Base-by-base conservation (phyloP, 345 rosid species). In the Adansonia digitata region DNA sequence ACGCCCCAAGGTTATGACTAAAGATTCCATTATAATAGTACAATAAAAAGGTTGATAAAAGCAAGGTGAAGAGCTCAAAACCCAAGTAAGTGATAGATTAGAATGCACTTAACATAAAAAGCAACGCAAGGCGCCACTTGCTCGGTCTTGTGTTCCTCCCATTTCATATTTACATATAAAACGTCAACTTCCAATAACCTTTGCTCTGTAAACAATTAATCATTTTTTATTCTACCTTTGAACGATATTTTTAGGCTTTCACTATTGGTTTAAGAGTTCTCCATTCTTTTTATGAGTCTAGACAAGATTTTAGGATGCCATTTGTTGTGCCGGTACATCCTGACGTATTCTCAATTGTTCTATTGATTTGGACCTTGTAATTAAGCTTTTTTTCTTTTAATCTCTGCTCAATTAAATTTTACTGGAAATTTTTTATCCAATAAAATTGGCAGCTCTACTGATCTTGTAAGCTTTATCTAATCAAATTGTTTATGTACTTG, bases 121-220 rank as follows among this genome's bases (percentile, higher is more conserved):
- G 82, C 75, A 73, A 83, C 34, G 81, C 75, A 68, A 39, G 53
- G 61, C 78, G 27, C 77, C 75, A 68, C 84, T 82, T 81, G 89
- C 85, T 78, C 78, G 84, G 74, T 78, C 83, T 84, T 71, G 88
- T 85, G 85, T 82, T 84, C 74, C 88, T 55, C 84, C 84, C 87
- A 75, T 78, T 77, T 80, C 42, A 70, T 61, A 39, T n/a, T 45
- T 55, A 43, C 3, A 49, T 45, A 13, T 45, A 45, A 49, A 79
- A 77, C 85, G 72, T 61, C 71, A 77, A 72, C 62, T 69, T 75
- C 83, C 66, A 72, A 39, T 35, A 24, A 68, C 74, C 71, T 49
- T 75, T 18, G 17, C 53, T n/a, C 15, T 55, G 43, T 73, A 68
- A 78, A 73, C 53, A 62, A 78, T 42, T 35, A 24, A 24, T 71